Percentiles rank a stretch among this genome's conserved stretches.
Evolutionary conservation across 2,329 filamentous ascomycete genomes (phyloP).

Genomic region (Pyricularia pennisetigena): DNA sequence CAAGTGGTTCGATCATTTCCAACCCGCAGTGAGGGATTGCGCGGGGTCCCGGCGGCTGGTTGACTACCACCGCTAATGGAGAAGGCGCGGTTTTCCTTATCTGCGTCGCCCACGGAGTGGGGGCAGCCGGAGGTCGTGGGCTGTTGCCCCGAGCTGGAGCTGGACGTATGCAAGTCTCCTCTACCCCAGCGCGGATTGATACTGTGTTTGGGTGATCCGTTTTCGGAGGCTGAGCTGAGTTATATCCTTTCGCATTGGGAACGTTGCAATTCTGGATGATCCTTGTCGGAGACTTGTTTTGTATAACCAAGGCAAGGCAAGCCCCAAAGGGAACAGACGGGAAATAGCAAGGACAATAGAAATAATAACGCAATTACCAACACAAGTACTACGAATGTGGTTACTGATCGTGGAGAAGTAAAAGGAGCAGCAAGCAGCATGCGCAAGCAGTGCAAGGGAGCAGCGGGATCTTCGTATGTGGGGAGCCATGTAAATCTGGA

Average conservation of each 20-base stretch:
- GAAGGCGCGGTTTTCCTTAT: background rate
- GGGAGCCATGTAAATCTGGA: background rate
- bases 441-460: background rate
- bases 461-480: background rate
- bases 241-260: background rate
- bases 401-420: background rate
- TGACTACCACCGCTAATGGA: background rate
- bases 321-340: background rate
- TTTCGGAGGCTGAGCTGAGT: background rate
- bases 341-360: background rate
- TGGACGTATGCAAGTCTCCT: background rate
- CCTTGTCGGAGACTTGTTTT: background rate
- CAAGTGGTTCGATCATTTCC: background rate
- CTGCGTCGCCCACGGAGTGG: background rate
- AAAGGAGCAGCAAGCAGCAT: background rate
- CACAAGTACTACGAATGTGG: background rate
- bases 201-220: background rate
- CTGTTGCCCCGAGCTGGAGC: background rate
- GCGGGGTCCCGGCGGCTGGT: background rate
- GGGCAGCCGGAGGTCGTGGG: background rate
- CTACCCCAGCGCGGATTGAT: background rate
- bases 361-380: background rate
- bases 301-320: background rate
- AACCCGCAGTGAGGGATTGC: background rate
- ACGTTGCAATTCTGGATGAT: background rate